Evolutionary conservation across 352 stramenopile genomes (phyloP).

Genomic region (Globisporangium yorkense): DNA sequence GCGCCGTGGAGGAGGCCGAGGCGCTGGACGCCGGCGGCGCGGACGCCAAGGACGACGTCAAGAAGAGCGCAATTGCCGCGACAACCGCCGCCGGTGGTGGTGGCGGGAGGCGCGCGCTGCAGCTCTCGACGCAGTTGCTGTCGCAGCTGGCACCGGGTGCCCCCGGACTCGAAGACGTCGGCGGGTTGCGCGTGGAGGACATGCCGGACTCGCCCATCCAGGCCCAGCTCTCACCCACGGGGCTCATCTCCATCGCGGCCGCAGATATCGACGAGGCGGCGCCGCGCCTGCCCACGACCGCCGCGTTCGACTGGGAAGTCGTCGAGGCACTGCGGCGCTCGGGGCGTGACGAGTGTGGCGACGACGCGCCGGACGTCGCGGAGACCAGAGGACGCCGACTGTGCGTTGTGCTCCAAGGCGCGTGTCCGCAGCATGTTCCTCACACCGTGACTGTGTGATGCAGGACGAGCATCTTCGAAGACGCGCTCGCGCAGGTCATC

Average conservation of each 20-base stretch:
- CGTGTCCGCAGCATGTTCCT: background rate
- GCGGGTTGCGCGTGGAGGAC: constrained; percentile 36
- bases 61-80: constrained; percentile 37
- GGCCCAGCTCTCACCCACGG: constrained; percentile 60
- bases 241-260: constrained; percentile 78
- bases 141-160: constrained; percentile 34
- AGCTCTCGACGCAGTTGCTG: constrained; percentile 21
- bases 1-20: constrained; percentile 57
- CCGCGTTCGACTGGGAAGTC: constrained; percentile 59
- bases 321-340: constrained; percentile 46
- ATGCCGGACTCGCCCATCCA: constrained; percentile 37
- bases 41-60: constrained; percentile 28
- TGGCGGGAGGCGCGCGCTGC: constrained; percentile 8
- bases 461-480: constrained; percentile 13
- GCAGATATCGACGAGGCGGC: constrained; percentile 75
- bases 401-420: background rate
- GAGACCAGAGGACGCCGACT: constrained; percentile 5
- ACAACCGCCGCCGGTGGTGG: background rate
- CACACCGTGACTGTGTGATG: background rate
- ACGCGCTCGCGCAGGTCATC: constrained; percentile 15
- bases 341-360: background rate
- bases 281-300: constrained; percentile 18
- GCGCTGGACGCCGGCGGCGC: constrained; percentile 2
- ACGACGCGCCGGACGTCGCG: background rate
- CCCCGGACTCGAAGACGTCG: constrained; percentile 40